Percentiles rank a stretch among this genome's conserved stretches.
Conservation (phyloP, 164 flowering plant species). For the Piper longum region DNA sequence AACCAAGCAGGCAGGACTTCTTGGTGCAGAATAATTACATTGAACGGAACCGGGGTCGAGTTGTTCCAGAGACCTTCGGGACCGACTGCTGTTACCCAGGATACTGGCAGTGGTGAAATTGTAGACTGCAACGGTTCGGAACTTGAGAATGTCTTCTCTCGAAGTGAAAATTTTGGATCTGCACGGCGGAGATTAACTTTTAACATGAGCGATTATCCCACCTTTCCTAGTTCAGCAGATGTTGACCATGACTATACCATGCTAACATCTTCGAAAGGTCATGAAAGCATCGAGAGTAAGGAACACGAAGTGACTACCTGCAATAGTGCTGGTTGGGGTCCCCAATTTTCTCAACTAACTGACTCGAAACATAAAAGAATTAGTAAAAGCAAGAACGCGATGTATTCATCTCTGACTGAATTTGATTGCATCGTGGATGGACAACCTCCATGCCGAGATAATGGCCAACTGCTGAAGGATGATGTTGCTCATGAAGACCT, state of each 20-base stretch:
- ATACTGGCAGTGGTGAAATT: not conserved
- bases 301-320: not conserved
- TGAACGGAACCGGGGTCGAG: constrained; percentile 11
- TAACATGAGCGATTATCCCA: not conserved
- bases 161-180: not conserved
- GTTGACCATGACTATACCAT: not conserved
- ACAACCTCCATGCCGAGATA: not conserved
- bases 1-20: constrained; percentile 7
- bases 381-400: not conserved
- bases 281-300: not conserved
- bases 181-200: not conserved
- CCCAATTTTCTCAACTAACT: not conserved
- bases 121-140: not conserved
- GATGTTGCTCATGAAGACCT: not conserved
- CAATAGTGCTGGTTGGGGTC: not conserved
- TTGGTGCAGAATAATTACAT: constrained; percentile 12
- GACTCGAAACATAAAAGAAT: not conserved
- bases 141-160: too few species aligned
- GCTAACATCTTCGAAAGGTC: not conserved
- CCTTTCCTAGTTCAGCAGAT: constrained; percentile 2
- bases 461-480: not conserved
- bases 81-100: not conserved
- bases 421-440: not conserved
- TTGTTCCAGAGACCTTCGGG: not conserved
- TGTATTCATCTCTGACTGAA: not conserved